These are phyloP conservation scores for Hypoxylon rubiginosum DNA, from an alignment of 2,329 filamentous ascomycete genomes.

Conservation along the genomic window DNA sequence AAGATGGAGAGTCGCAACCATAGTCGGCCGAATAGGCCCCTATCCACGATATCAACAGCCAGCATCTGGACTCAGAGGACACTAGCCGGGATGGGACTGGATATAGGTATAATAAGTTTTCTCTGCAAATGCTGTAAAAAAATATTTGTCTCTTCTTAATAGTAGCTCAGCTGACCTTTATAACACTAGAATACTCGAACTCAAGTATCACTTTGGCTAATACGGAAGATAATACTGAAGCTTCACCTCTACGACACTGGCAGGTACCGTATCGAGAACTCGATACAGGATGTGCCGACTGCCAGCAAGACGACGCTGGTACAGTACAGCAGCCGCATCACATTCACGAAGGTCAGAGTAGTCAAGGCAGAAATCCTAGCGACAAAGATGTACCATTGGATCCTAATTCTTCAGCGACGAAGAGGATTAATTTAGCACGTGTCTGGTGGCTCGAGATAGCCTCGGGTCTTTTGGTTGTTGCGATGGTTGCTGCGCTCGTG, in stretches of 20 bases:
- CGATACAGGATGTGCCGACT: too few species aligned
- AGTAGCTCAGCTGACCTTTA: background rate
- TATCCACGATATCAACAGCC: background rate
- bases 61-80: constrained; percentile 2
- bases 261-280: background rate
- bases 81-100: background rate
- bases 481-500: constrained; percentile 20
- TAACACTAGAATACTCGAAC: background rate
- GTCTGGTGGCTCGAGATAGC: constrained; percentile 29
- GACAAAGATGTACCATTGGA: background rate
- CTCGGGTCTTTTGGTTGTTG: constrained; percentile 18
- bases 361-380: background rate
- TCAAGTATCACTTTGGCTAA: constrained; percentile 1
- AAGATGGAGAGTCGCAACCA: background rate
- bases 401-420: background rate
- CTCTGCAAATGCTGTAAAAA: background rate
- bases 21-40: background rate
- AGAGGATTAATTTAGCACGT: constrained; percentile 1
- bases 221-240: constrained; percentile 1
- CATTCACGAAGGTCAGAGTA: background rate
- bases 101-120: background rate
- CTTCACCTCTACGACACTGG: background rate
- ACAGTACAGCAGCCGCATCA: background rate
- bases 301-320: background rate
- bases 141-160: background rate